phyloP scores from a whole-genome alignment of 2,329 filamentous ascomycete genomes.

The Phialophora verrucosa region DNA sequence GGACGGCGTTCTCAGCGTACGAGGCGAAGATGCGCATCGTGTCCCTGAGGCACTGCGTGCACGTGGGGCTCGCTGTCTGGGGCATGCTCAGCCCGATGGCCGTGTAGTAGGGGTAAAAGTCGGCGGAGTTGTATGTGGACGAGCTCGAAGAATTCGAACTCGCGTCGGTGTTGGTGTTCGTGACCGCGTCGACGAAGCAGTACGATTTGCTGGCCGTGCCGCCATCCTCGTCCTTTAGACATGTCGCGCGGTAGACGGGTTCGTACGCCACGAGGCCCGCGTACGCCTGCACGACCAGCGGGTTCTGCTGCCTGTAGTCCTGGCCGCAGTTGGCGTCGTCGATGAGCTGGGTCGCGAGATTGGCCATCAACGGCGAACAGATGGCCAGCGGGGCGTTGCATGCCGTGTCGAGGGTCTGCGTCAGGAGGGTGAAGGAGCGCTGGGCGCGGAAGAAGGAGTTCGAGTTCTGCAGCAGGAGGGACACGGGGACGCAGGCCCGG shows the following conservation, averaged over 20 bases:
- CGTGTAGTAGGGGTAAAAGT: conserved; percentile 83
- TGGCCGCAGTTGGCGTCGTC: conserved; percentile 68
- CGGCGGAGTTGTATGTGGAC: conserved; percentile 59
- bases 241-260: conserved; percentile 78
- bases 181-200: conserved; percentile 81
- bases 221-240: conserved; percentile 70
- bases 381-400: conserved; percentile 70
- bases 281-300: conserved; percentile 74
- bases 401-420: conserved; percentile 76
- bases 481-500: conserved; percentile 78
- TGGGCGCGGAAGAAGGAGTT: conserved; percentile 80
- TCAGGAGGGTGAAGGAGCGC: conserved; percentile 72
- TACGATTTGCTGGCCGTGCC: conserved; percentile 61
- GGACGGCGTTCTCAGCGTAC: conserved; percentile 68
- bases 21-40: conserved; percentile 82
- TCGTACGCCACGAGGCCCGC: conserved; percentile 77
- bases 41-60: conserved; percentile 74
- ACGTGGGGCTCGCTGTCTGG: conserved; percentile 70
- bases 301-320: conserved; percentile 72
- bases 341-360: conserved; percentile 70
- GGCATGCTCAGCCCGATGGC: conserved; percentile 77
- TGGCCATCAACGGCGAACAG: conserved; percentile 70
- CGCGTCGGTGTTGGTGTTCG: conserved; percentile 62
- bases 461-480: conserved; percentile 83
- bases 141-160: too few species aligned